A percentile compares a stretch with the other conserved stretches of the same genome.
Conservation (phyloP, 345 rosid species). For the Passiflora organensis region DNA sequence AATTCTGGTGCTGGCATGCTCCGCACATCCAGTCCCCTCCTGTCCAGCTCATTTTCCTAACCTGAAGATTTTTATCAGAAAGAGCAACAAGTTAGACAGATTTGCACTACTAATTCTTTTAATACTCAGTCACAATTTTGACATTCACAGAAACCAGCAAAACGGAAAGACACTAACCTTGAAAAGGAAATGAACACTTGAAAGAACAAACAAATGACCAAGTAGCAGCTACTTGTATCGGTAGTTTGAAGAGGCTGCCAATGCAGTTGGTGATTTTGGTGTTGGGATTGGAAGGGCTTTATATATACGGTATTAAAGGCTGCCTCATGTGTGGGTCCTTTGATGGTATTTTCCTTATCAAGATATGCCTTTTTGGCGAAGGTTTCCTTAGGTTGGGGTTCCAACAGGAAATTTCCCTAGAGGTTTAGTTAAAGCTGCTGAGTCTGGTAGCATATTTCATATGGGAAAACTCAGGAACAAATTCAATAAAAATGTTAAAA, state of each 20-base stretch:
- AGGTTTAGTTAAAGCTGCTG: slow-evolving; percentile 26
- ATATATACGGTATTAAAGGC: slow-evolving; percentile 33
- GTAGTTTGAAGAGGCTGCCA: background rate
- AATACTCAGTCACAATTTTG: too few relatives aligned
- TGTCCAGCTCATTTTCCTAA: slow-evolving; percentile 57
- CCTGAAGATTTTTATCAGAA: too few relatives aligned
- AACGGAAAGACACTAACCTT: background rate
- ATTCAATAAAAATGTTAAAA: too few relatives aligned
- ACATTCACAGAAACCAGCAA: too few relatives aligned
- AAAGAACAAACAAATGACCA: background rate
- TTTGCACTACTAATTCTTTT: too few relatives aligned
- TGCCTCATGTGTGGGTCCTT: slow-evolving; percentile 17
- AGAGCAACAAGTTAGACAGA: too few relatives aligned
- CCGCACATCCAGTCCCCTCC: slow-evolving; percentile 90
- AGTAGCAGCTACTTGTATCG: background rate
- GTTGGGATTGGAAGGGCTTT: slow-evolving; percentile 8
- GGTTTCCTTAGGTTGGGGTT: slow-evolving; percentile 21
- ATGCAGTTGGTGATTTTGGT: slow-evolving; percentile 17
- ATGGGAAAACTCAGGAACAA: too few relatives aligned
- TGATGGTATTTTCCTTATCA: slow-evolving; percentile 11
- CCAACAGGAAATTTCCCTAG: slow-evolving; percentile 20
- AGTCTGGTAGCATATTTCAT: too few relatives aligned
- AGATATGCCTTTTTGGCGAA: slow-evolving; percentile 6
- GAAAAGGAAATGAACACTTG: background rate
- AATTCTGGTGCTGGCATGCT: slow-evolving; percentile 71